Conservation (phyloP, 352 stramenopile species). For the Achlya hypogyna region DNA sequence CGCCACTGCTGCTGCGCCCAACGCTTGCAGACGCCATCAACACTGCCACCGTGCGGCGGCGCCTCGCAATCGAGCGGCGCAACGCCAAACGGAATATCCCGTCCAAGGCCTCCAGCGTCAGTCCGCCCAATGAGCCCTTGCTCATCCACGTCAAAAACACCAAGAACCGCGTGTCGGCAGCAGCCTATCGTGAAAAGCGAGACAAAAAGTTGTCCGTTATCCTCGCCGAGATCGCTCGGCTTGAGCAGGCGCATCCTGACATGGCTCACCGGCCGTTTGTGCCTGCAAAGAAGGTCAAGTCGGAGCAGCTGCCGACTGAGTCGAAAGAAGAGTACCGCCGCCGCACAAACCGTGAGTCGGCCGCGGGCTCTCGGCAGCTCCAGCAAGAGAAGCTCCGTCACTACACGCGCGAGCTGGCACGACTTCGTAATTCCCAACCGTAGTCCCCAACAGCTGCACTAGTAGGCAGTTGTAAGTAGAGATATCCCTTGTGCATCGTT, state of each 20-base stretch:
- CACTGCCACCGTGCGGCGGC: neutral
- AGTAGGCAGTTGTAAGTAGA: too few species aligned
- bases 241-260: neutral
- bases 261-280: neutral
- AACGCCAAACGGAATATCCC: slow-evolving; percentile 10
- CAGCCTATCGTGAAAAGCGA: slow-evolving; percentile 12
- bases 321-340: slow-evolving; percentile 16
- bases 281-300: slow-evolving; percentile 1
- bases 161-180: slow-evolving; percentile 8
- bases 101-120: neutral
- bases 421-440: neutral
- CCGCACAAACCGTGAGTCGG: slow-evolving; percentile 14
- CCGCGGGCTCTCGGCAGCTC: slow-evolving; percentile 3
- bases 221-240: neutral
- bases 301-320: neutral
- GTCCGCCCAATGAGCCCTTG: neutral
- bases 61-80: slow-evolving; percentile 12
- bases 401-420: neutral
- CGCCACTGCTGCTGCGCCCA: neutral
- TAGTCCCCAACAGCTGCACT: neutral
- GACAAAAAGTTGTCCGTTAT: slow-evolving; percentile 8
- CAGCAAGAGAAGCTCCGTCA: slow-evolving; percentile 11
- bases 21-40: neutral
- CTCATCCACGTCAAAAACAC: slow-evolving; percentile 10
- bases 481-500: too few species aligned